Base-by-base conservation (phyloP, 768 basidiomycete species). In the Amanita fuliginea region DNA sequence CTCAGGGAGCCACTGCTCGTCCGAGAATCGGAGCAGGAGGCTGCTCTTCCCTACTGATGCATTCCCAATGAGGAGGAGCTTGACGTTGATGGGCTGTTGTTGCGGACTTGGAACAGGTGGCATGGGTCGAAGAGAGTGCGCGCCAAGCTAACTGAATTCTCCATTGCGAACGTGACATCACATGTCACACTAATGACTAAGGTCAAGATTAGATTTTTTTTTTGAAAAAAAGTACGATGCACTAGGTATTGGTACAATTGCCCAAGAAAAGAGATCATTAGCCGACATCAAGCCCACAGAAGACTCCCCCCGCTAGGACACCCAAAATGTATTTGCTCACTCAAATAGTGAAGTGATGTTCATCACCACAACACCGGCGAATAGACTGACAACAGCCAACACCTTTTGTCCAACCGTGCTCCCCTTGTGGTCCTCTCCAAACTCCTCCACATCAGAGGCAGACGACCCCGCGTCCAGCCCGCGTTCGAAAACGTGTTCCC, bases 1-100 rank as follows among this genome's bases (percentile, higher is more conserved):
- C 62, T 90, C 86, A 6, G 88, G 83, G 16, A 97, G 68, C 84
- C 93, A 97, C 58, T 90, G 87, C 67, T 95, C 88, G 61, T 97
- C 94, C 2, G 93, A 93, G 71, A 97, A 98, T n/a, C 95, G 78
- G 7, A 98, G 70, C 3, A 98, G 64, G 11, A 98, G 71, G 57
- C 89, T 92, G 54, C 86, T 90, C 73, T 93, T 89, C 57, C 95
- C 95, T 13, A 98, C 95, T 3, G 86, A 88, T 8, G 86, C 85
- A 60, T 90, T 90, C 32, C 87, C 87, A 44, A 91, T 91, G 28
- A 92, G 72, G 7, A 92, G 75, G 2, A 92, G 74, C 66, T 92
- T 92, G 62, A 84, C 80, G 49, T 90, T 91, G 39, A 86, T 71
- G 6, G 78, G 75, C 36, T 53, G 68, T 40, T 30, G 59, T 56